Conservation (phyloP, 768 basidiomycete species). For the Cubamyces lactineus region DNA sequence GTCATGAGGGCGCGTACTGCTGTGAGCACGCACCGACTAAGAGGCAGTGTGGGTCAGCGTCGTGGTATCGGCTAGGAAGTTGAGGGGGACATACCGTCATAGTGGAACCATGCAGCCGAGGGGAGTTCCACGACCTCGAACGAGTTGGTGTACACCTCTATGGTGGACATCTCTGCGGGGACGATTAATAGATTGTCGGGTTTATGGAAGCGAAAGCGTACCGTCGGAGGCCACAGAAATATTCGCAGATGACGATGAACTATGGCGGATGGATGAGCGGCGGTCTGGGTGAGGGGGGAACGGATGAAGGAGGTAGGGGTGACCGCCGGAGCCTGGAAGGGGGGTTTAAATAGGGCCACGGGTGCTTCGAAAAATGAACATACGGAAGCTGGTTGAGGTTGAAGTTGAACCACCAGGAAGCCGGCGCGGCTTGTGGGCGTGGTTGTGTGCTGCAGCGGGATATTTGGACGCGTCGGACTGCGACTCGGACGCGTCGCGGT, state of each 20-base stretch:
- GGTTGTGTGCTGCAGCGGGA: no score
- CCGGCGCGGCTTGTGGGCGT: no score
- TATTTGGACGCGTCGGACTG: no score
- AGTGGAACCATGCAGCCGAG: conserved; percentile 18
- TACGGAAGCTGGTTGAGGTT: neutral
- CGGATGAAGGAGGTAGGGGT: neutral
- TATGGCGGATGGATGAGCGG: neutral
- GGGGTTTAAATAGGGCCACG: neutral
- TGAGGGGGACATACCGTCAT: conserved; percentile 23
- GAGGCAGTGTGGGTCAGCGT: neutral
- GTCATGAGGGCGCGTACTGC: no score
- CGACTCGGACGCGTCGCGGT: conserved; percentile 1
- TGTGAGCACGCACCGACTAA: conserved; percentile 13
- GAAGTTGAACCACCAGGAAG: neutral
- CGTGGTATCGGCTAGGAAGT: no score
- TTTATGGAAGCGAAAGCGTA: neutral
- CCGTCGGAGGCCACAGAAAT: neutral
- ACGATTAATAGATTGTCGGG: neutral
- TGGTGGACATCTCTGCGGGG: neutral
- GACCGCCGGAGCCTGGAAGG: neutral
- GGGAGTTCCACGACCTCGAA: conserved; percentile 38
- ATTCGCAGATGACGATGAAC: neutral
- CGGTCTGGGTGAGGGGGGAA: neutral
- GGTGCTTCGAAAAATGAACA: conserved; percentile 13
- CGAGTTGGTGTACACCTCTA: conserved; percentile 39